These are phyloP conservation scores for Tolypocladium guangdongense DNA, from an alignment of 2,329 filamentous ascomycete species.

Conservation along the genomic window DNA sequence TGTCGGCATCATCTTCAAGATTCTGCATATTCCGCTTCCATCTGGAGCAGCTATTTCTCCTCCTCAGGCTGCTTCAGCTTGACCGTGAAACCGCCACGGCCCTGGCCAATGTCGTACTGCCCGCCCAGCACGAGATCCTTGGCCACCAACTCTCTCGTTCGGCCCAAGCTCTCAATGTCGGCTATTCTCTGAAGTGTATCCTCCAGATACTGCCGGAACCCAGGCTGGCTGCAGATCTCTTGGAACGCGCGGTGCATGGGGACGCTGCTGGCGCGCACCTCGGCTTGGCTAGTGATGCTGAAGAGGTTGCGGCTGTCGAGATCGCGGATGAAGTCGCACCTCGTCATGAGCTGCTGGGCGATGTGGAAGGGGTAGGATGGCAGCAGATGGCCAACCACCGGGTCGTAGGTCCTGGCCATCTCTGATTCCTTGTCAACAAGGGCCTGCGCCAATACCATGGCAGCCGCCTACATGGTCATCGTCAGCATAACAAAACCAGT, in stretches of 20 bases:
- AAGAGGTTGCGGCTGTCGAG: conserved; percentile 95
- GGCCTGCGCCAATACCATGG: conserved; percentile 85
- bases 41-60: conserved; percentile 3
- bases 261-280: conserved; percentile 85
- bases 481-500: neutral
- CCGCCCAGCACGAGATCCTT: conserved; percentile 86
- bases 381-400: conserved; percentile 58
- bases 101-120: conserved; percentile 55
- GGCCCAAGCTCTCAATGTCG: conserved; percentile 87
- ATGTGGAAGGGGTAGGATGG: conserved; percentile 73
- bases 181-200: conserved; percentile 73
- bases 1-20: neutral
- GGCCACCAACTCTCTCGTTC: conserved; percentile 89
- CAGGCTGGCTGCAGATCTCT: conserved; percentile 64
- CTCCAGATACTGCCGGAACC: conserved; percentile 75
- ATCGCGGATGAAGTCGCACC: conserved; percentile 84
- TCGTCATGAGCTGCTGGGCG: conserved; percentile 87
- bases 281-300: conserved; percentile 77
- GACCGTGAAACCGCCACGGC: conserved; percentile 28
- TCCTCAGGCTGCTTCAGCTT: conserved; percentile 32
- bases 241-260: conserved; percentile 92
- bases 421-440: conserved; percentile 73
- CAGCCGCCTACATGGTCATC: conserved; percentile 51
- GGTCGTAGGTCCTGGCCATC: conserved; percentile 55
- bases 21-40: neutral